These are phyloP conservation scores for Pogostemon cablin DNA, from an alignment of 257 asterid species.

Conservation along the genomic window DNA sequence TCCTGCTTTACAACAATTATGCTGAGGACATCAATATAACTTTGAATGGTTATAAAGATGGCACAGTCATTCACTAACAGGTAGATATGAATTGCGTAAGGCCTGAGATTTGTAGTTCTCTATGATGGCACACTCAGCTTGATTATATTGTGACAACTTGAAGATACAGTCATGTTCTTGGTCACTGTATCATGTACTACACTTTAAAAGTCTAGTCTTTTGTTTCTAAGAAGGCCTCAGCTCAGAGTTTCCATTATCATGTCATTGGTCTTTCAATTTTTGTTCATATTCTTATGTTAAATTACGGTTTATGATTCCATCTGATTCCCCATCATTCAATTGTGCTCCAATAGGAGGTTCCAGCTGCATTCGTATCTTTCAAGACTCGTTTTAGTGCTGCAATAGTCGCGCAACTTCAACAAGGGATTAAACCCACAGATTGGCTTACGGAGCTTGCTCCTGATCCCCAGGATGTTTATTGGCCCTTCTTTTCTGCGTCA, in stretches of 20 bases:
- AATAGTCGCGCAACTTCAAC: constrained; percentile 68
- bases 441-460: constrained; percentile 96
- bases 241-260: constrained; percentile 1
- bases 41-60: too few relatives aligned
- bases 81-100: background rate
- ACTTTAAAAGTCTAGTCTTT: background rate
- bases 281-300: constrained; percentile 8
- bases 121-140: background rate
- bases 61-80: too few relatives aligned
- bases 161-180: background rate
- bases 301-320: constrained; percentile 11
- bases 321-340: constrained; percentile 28
- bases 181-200: background rate
- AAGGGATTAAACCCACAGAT: constrained; percentile 82
- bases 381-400: constrained; percentile 84
- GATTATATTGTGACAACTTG: background rate
- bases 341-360: constrained; percentile 60
- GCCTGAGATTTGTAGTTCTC: background rate
- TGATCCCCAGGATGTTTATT: constrained; percentile 84
- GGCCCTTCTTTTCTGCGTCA: constrained; percentile 97
- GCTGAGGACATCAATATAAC: too few relatives aligned
- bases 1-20: too few relatives aligned
- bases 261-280: background rate
- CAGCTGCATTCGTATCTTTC: constrained; percentile 97
- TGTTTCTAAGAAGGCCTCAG: constrained; percentile 2